Evolutionary conservation across 2,329 filamentous ascomycete species (phyloP), one percentile per base, ranked within the genome.

Genomic region (Intubia oerlemansii): DNA sequence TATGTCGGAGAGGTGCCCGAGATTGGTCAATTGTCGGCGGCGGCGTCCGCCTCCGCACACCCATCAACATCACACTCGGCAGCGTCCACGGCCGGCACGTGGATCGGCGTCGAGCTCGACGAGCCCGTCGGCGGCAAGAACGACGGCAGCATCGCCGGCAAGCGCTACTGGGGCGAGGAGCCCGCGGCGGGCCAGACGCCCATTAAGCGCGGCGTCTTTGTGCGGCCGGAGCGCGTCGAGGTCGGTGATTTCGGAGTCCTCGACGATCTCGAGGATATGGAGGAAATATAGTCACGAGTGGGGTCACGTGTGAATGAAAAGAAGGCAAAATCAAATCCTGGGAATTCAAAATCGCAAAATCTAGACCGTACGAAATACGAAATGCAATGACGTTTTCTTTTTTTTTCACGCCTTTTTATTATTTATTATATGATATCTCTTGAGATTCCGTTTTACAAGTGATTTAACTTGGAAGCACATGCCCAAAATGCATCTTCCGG

Each of bases 61-160:
- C n/a, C n/a, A n/a, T n/a, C n/a, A n/a, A n/a, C n/a, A n/a, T n/a
- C n/a, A n/a, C n/a, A n/a, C n/a, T 19, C 29, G 10, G 25, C 25
- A 4, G 25, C 19, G 15, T 21, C 25, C 8, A 27, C 23, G 6
- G 52, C 53, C 26, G 68, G 69, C 3, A 52, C 60, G 19, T 88
- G 79, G 79, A 57, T 85, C 13, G 79, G 77, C 23, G 56, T 88
- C 29, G 59, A 62, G 39, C 60, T 84, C 30, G 78, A 85, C 45
- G 78, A 85, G 50, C 77, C 79, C 2, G 73, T 74, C 24, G 79
- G 77, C 32, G 80, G 78, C 56, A 88, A 85, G 43, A 77, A 85
- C 46, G 79, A 80, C 34, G 72, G 68, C 40, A 66, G 82, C 39
- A 57, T 56, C 24, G 62, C 60, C 7, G 56, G 53, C 7, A 68